Base-by-base conservation (phyloP, 2,329 filamentous ascomycete genomes). In the Coniochaeta sp. region DNA sequence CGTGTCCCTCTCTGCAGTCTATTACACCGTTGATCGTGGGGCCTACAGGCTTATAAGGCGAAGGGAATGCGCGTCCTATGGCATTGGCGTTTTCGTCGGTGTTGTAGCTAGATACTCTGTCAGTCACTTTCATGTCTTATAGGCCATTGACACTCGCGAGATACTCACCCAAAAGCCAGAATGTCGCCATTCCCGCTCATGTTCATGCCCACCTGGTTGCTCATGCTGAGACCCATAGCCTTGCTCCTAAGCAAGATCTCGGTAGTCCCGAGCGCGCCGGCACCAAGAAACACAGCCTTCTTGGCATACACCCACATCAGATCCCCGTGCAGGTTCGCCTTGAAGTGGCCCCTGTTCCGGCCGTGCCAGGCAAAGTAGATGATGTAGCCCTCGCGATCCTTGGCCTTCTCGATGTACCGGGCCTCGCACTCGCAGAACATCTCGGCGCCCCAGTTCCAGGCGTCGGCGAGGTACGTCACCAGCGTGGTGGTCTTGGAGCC, bases 401-500 rank as follows among this genome's bases (percentile, higher is more conserved):
- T 63, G 47, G 79, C 77, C 68, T 84, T 81, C 60, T 82, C 79
- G 58, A 89, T 75, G 66, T 88, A 82, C 52, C 83, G 77, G 1
- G 89, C 87, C 69, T 89, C 85, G 62, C 85, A 86, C 65, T 86
- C 81, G 70, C 87, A 89, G 63, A 89, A 89, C 71, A 89, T 83
- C 67, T 89, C 86, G 14, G 87, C 84, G 9, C 86, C 87, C 84
- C 85, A 87, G 66, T 88, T 87, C 86, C 86, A 89, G 1, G 87
- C 86, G 69, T 89, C 87, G 8, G 83, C 79, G 8, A 89, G 73
- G 66, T 89, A 89, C 0, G 86, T 89, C 40, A 87, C 84, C 1
- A 86, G 75, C 0, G 83, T 88, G 12, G 82, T 86, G 19, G 80
- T 88, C 71, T 89, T 89, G 33, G 84, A 88, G 1, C 85, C 85